A percentile compares a stretch with the other conserved stretches of the same genome.
Evolutionary conservation across 2,329 filamentous ascomycete genomes (phyloP).

Genomic region (Madurella fahalii): DNA sequence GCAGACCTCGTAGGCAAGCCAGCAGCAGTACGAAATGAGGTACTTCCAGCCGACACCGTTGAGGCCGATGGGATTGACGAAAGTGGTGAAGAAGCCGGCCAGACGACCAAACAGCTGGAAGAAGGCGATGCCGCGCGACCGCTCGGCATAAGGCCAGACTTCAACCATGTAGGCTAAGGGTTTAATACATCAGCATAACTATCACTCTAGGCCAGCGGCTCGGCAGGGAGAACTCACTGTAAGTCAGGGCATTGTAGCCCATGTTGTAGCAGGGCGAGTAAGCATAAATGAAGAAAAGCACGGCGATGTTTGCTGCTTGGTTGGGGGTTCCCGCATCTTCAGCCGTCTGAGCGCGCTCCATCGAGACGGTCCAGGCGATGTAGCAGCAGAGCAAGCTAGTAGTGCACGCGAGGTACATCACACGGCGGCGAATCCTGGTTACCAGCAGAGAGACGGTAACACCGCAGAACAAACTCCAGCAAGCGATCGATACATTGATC

Average conservation of each 20-base stretch:
- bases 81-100: constrained; percentile 25
- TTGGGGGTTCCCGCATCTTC: constrained; percentile 19
- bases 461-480: constrained; percentile 41
- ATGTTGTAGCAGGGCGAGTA: constrained; percentile 59
- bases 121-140: constrained; percentile 22
- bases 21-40: constrained; percentile 26
- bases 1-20: constrained; percentile 24
- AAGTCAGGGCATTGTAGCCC: constrained; percentile 61
- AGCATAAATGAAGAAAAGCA: constrained; percentile 55
- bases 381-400: constrained; percentile 47
- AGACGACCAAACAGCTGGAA: constrained; percentile 26
- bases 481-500: constrained; percentile 43
- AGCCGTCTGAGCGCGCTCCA: constrained; percentile 20
- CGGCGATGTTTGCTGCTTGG: constrained; percentile 34
- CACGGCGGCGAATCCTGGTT: constrained; percentile 40
- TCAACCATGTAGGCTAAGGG: constrained; percentile 27
- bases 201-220: not conserved
- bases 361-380: constrained; percentile 24
- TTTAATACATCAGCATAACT: not conserved
- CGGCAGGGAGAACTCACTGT: constrained; percentile 39
- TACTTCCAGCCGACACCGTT: constrained; percentile 25
- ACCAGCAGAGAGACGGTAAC: constrained; percentile 40
- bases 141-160: constrained; percentile 25
- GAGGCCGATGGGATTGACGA: constrained; percentile 27
- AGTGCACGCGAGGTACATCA: constrained; percentile 50